Conservation (phyloP, 2,329 filamentous ascomycete genomes). For the Volutella citrinella region DNA sequence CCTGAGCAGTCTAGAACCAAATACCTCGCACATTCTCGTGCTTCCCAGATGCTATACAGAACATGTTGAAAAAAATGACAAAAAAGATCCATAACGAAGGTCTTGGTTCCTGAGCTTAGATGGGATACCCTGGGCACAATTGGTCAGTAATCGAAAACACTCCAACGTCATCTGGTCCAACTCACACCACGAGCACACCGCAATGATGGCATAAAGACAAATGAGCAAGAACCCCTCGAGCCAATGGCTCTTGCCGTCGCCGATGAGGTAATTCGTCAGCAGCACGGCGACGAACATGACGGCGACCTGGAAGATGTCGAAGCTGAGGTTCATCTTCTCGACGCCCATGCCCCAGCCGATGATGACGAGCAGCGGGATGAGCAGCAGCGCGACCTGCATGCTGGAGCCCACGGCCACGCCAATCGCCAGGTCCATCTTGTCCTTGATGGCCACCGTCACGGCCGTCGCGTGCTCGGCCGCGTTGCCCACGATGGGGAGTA, state of each 20-base stretch:
- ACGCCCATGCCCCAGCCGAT: constrained; percentile 73
- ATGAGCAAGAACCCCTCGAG: constrained; percentile 75
- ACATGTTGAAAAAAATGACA: too few species aligned
- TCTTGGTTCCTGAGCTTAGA: too few species aligned
- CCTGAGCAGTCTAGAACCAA: too few species aligned
- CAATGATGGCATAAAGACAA: constrained; percentile 77
- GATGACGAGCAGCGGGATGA: constrained; percentile 73
- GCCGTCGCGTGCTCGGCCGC: constrained; percentile 80
- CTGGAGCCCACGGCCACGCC: constrained; percentile 77
- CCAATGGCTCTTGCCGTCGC: constrained; percentile 80
- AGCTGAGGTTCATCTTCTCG: constrained; percentile 76
- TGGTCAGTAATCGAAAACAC: too few species aligned
- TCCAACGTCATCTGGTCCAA: constrained; percentile 11
- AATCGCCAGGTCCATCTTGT: constrained; percentile 82
- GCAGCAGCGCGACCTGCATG: constrained; percentile 77
- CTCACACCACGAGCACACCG: constrained; percentile 62
- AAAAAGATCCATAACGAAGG: too few species aligned
- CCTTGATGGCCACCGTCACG: constrained; percentile 75
- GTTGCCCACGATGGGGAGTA: constrained; percentile 80
- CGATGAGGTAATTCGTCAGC: constrained; percentile 81
- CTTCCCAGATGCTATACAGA: too few species aligned
- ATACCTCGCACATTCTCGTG: too few species aligned
- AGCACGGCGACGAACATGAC: constrained; percentile 81
- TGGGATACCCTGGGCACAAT: too few species aligned
- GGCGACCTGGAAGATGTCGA: constrained; percentile 86